Percentiles rank a stretch among this genome's conserved stretches.
Evolutionary conservation across 1,139 yeast species (phyloP).

Genomic region (Kluyveromyces marxianus): DNA sequence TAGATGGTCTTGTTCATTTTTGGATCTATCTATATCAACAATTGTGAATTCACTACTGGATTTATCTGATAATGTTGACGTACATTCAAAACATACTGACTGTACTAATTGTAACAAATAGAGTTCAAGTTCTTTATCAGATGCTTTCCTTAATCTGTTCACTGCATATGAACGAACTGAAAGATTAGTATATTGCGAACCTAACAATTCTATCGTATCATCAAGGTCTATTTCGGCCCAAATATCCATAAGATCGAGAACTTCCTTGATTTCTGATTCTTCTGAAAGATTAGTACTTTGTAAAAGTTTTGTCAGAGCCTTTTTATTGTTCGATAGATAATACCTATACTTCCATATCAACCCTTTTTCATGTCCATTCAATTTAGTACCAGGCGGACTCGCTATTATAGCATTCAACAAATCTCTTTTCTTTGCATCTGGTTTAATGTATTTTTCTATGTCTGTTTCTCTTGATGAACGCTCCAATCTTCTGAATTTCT

Average conservation of each 20-base stretch:
- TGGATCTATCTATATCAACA: slow-evolving; percentile 26
- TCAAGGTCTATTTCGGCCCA: slow-evolving; percentile 84
- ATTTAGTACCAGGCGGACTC: slow-evolving; percentile 77
- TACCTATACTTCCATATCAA: slow-evolving; percentile 88
- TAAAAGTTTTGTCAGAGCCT: slow-evolving; percentile 75
- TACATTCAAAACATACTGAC: slow-evolving; percentile 71
- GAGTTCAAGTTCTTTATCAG: slow-evolving; percentile 69
- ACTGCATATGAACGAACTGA: slow-evolving; percentile 80
- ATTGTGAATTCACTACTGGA: slow-evolving; percentile 38
- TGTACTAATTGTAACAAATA: slow-evolving; percentile 87
- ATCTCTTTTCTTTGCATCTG: slow-evolving; percentile 76
- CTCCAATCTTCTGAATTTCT: slow-evolving; percentile 75
- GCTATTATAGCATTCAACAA: slow-evolving; percentile 59
- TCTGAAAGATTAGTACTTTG: slow-evolving; percentile 88
- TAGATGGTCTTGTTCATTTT: neutral
- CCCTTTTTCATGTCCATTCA: slow-evolving; percentile 79
- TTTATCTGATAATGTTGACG: slow-evolving; percentile 23
- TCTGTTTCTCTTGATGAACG: slow-evolving; percentile 66
- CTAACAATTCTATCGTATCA: slow-evolving; percentile 82
- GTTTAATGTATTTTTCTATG: slow-evolving; percentile 78
- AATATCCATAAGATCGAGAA: slow-evolving; percentile 48
- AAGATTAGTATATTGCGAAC: slow-evolving; percentile 56
- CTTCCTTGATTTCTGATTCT: slow-evolving; percentile 70
- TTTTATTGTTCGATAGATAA: slow-evolving; percentile 67
- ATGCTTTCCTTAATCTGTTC: slow-evolving; percentile 68